Base-by-base conservation (phyloP, 2,329 filamentous ascomycete species). In the Chrysoporthe cubensis region DNA sequence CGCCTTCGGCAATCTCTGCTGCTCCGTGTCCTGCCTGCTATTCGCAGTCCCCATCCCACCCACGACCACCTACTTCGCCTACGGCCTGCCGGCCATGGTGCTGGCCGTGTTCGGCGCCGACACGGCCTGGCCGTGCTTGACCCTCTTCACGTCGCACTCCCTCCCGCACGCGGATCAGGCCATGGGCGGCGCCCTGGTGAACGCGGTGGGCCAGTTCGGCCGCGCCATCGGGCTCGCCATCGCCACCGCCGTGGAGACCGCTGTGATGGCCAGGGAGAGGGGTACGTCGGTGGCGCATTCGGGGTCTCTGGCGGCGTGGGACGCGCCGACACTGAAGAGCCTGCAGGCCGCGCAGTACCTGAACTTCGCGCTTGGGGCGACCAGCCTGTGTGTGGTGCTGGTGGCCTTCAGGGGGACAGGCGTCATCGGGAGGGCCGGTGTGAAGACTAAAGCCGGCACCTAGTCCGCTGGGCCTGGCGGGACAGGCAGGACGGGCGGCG, bases 141-240 rank as follows among this genome's bases (percentile, higher is more conserved):
- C 87, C 0, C 81, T 92, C 0, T 91, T 90, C 74, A 89, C 87
- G 0, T 89, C 89, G 0, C 86, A 87, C 69, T 81, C 85, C 0
- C 80, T 92, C 0, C 86, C 89, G 0, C 79, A 81, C 0, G 85
- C 87, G 62, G 89, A 92, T 70, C 90, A 92, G 73, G 88, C 88
- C 1, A 76, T 92, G 0, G 90, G 89, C 0, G 90, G 89, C 0
- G 90, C 88, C 0, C 82, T 91, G 9, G 87, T 92, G 74, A 91
- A 91, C 68, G 84, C 89, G 0, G 84, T 89, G 14, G 87, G 87
- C 0, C 88, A 91, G 73, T 80, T 91, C 43, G 90, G 90, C 0
- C 81, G 90, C 7, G 85, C 89, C 0, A 83, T 92, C n/a, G 85
- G 88, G 1, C 79, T 92, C 0, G 90, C 89, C 0, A 81, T 92